Conservation (phyloP, 1,284 basidiomycete species). For the Irpex lacteus region DNA sequence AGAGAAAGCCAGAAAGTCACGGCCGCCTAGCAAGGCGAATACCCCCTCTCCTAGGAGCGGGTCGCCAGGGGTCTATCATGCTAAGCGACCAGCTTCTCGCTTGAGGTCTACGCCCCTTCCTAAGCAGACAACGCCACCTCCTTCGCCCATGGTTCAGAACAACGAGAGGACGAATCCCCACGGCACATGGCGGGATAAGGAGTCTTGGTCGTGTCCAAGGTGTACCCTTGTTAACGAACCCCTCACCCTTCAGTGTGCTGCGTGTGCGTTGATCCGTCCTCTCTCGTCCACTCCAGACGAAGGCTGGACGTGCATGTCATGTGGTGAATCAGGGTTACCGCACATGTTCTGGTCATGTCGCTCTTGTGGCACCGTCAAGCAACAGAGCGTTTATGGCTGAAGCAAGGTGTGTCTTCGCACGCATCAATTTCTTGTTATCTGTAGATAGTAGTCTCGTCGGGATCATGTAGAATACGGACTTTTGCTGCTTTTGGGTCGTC, state of each 20-base stretch:
- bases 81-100: conserved; percentile 7
- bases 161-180: conserved; percentile 4
- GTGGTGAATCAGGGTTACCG: conserved; percentile 59
- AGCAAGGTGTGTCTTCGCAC: background rate
- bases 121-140: conserved; percentile 7
- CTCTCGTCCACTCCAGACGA: conserved; percentile 21
- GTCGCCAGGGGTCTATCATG: background rate
- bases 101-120: conserved; percentile 8
- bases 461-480: background rate
- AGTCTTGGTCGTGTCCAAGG: conserved; percentile 62
- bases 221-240: conserved; percentile 73
- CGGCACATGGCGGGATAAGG: conserved; percentile 12
- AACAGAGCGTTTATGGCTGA: conserved; percentile 19
- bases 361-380: conserved; percentile 69
- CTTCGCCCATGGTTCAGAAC: conserved; percentile 5
- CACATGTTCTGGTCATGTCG: conserved; percentile 74
- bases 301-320: conserved; percentile 70
- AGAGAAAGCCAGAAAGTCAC: background rate
- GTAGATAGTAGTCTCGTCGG: too few relatives aligned
- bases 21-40: background rate
- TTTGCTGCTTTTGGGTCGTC: background rate
- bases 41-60: background rate
- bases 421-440: too few relatives aligned
- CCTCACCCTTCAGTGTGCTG: conserved; percentile 54
- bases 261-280: conserved; percentile 56